Evolutionary conservation across 805 yeast genomes (phyloP).

Genomic region (Grigorovia transvaalensis): DNA sequence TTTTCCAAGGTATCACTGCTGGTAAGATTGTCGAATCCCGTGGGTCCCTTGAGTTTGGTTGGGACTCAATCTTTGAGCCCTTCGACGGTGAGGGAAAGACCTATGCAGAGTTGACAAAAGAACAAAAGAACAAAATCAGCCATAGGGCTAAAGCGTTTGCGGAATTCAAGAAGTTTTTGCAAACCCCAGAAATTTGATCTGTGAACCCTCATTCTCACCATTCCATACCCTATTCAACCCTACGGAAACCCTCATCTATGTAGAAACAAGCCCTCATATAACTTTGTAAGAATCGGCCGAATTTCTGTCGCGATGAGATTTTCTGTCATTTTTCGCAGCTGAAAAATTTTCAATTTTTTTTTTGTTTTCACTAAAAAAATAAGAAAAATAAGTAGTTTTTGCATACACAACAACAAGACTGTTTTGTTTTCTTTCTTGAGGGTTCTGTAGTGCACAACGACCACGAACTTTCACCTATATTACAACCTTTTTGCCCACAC

Average conservation of each 20-base stretch:
- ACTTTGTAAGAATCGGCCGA: too few relatives aligned
- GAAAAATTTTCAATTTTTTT: neutral
- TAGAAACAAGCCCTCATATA: too few relatives aligned
- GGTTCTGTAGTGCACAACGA: neutral
- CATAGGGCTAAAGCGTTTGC: constrained; percentile 81
- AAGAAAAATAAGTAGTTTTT: too few relatives aligned
- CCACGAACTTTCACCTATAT: neutral
- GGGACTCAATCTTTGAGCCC: constrained; percentile 90
- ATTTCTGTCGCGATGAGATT: too few relatives aligned
- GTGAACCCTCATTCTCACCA: too few relatives aligned
- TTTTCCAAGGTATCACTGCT: constrained; percentile 76
- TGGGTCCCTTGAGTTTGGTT: constrained; percentile 82
- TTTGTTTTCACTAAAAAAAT: too few relatives aligned
- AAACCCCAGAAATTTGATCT: neutral
- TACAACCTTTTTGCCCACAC: neutral
- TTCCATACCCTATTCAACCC: too few relatives aligned
- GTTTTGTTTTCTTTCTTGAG: neutral
- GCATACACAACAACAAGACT: neutral
- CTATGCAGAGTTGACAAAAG: constrained; percentile 82
- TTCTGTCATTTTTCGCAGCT: neutral
- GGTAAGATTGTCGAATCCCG: constrained; percentile 72
- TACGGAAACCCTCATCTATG: too few relatives aligned
- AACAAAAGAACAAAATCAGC: constrained; percentile 66
- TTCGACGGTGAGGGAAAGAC: constrained; percentile 46
- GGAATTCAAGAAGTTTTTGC: constrained; percentile 39